phyloP scores from a whole-genome alignment of 108 stramenopile genomes.

The Chaetoceros tenuissimus region DNA sequence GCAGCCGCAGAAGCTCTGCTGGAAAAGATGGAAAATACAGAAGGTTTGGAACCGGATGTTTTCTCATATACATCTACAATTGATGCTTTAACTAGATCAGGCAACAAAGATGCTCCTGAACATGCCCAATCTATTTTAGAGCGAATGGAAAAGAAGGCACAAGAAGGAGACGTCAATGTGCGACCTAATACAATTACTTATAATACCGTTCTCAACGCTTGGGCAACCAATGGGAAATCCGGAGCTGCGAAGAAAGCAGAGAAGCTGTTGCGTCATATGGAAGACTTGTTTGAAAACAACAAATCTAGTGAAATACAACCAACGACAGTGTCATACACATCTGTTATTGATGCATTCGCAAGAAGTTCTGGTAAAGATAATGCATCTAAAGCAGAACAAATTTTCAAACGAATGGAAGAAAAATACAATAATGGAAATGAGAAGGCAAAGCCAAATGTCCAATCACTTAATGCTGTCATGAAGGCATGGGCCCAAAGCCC shows the following conservation, averaged over 20 bases:
- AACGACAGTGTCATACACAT: slow-evolving; percentile 19
- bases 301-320: too few species aligned
- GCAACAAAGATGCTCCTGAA: slow-evolving; percentile 38
- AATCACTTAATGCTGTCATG: slow-evolving; percentile 40
- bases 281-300: slow-evolving; percentile 37
- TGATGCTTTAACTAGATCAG: too few species aligned
- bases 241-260: slow-evolving; percentile 34
- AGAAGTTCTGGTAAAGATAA: slow-evolving; percentile 27
- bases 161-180: slow-evolving; percentile 9
- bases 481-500: slow-evolving; percentile 34
- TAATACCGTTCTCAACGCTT: slow-evolving; percentile 14
- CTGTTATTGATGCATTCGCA: slow-evolving; percentile 44
- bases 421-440: slow-evolving; percentile 22
- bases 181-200: slow-evolving; percentile 17
- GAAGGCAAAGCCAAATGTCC: slow-evolving; percentile 18
- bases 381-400: slow-evolving; percentile 14
- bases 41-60: slow-evolving; percentile 77
- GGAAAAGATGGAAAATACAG: slow-evolving; percentile 71
- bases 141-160: slow-evolving; percentile 13
- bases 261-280: slow-evolving; percentile 41
- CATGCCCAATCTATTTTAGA: slow-evolving; percentile 5
- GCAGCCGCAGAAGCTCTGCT: slow-evolving; percentile 69
- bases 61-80: slow-evolving; percentile 82
- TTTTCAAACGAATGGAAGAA: slow-evolving; percentile 31
- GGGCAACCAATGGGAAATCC: slow-evolving; percentile 15